Conservation (phyloP, 345 rosid genomes). For the Citrus hindsii region DNA sequence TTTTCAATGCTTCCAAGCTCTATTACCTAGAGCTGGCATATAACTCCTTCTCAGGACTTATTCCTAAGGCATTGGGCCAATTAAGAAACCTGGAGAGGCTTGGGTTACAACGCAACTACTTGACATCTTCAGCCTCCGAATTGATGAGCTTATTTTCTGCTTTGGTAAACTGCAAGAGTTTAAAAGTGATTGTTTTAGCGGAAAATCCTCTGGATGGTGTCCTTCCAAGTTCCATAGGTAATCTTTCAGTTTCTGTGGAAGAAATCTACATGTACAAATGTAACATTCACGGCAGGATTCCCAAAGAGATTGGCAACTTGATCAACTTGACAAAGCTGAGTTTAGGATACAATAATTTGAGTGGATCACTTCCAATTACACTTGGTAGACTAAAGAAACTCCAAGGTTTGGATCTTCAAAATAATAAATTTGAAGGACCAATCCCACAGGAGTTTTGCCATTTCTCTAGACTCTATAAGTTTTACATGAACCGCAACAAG, state of each 20-base stretch:
- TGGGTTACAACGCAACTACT: not conserved
- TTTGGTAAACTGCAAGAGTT: slow-evolving; percentile 8
- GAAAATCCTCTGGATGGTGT: not conserved
- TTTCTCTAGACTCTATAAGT: not conserved
- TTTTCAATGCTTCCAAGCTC: not conserved
- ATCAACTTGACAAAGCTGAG: not conserved
- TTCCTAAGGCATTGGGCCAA: not conserved
- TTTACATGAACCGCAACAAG: not conserved
- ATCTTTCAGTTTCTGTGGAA: slow-evolving; percentile 1
- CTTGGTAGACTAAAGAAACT: not conserved
- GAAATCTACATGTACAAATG: not conserved
- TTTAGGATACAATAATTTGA: slow-evolving; percentile 4
- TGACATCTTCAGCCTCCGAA: not conserved
- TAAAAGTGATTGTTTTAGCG: too few species aligned
- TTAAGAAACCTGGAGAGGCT: not conserved
- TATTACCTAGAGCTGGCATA: fast-evolving
- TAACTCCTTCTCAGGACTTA: not conserved
- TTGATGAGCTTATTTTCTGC: slow-evolving; percentile 5
- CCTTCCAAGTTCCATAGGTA: slow-evolving; percentile 12
- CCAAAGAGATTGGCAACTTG: slow-evolving; percentile 3
- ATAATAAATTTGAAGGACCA: slow-evolving; percentile 5
- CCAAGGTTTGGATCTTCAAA: not conserved
- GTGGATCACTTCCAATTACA: slow-evolving; percentile 7
- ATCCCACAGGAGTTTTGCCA: slow-evolving; percentile 6
- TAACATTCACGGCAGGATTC: slow-evolving; percentile 16